These are phyloP conservation scores for Nakazawaea siamensis DNA, from an alignment of 805 yeast genomes.

Conservation along the genomic window DNA sequence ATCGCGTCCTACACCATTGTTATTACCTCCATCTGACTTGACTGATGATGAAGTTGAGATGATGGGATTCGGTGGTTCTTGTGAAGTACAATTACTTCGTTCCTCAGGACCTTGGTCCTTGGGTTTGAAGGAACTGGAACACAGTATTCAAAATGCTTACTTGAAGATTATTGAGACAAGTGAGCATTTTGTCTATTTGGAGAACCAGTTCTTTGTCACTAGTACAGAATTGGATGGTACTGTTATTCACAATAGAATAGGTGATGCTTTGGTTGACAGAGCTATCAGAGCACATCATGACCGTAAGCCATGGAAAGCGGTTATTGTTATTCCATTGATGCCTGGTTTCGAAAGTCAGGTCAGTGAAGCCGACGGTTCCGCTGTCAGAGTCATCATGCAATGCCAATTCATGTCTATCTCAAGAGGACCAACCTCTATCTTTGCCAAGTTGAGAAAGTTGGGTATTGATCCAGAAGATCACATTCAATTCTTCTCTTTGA, in stretches of 20 bases:
- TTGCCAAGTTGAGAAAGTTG: conserved; percentile 66
- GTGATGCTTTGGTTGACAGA: conserved; percentile 96
- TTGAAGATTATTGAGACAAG: conserved; percentile 84
- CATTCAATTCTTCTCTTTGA: conserved; percentile 81
- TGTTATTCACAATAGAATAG: conserved; percentile 79
- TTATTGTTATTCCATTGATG: conserved; percentile 88
- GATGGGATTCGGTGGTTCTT: conserved; percentile 66
- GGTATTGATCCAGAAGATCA: conserved; percentile 89
- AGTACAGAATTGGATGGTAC: conserved; percentile 83
- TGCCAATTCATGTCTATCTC: conserved; percentile 93
- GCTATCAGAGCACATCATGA: conserved; percentile 81
- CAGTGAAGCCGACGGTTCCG: conserved; percentile 87
- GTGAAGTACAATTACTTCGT: conserved; percentile 85
- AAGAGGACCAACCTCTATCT: conserved; percentile 81
- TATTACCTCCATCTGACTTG: conserved; percentile 89
- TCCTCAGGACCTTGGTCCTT: conserved; percentile 92
- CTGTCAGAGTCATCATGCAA: conserved; percentile 94
- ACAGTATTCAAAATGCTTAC: conserved; percentile 89
- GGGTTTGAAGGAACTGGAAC: conserved; percentile 78
- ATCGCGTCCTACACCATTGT: conserved; percentile 83
- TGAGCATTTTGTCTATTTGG: conserved; percentile 88
- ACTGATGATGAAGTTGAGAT: conserved; percentile 60
- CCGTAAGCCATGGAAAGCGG: conserved; percentile 78
- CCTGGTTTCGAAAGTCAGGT: conserved; percentile 96
- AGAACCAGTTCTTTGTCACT: conserved; percentile 90